Conservation (phyloP, 2,329 filamentous ascomycete species). For the Dothideomycetes sp. region DNA sequence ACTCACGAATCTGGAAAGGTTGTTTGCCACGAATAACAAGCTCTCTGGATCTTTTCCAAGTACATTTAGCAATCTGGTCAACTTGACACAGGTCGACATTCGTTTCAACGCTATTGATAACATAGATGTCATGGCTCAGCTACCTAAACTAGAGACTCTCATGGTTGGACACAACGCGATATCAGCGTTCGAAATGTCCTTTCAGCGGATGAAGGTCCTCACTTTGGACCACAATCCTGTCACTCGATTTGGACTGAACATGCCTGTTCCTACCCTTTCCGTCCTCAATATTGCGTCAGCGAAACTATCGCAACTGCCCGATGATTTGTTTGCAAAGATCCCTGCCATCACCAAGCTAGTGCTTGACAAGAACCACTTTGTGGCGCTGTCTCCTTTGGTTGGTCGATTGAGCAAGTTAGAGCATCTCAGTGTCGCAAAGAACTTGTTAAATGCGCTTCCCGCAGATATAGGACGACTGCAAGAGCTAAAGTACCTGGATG, state of each 20-base stretch:
- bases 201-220: slow-evolving; percentile 70
- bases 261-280: slow-evolving; percentile 69
- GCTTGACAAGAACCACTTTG: slow-evolving; percentile 91
- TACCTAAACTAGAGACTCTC: slow-evolving; percentile 79
- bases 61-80: slow-evolving; percentile 60
- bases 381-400: slow-evolving; percentile 75
- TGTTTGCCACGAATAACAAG: slow-evolving; percentile 94
- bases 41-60: slow-evolving; percentile 62
- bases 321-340: slow-evolving; percentile 79
- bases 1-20: slow-evolving; percentile 68
- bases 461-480: slow-evolving; percentile 77
- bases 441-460: slow-evolving; percentile 74
- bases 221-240: slow-evolving; percentile 92
- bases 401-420: slow-evolving; percentile 75
- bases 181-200: slow-evolving; percentile 81
- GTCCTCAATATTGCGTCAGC: slow-evolving; percentile 82
- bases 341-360: slow-evolving; percentile 78
- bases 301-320: slow-evolving; percentile 77
- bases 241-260: slow-evolving; percentile 78
- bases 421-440: slow-evolving; percentile 88
- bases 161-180: slow-evolving; percentile 89
- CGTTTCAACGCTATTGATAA: slow-evolving; percentile 84
- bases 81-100: slow-evolving; percentile 81
- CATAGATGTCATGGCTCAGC: slow-evolving; percentile 74
- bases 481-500: slow-evolving; percentile 75